Conservation (phyloP, 2,329 filamentous ascomycete species). For the Exutisphaerella laricina region DNA sequence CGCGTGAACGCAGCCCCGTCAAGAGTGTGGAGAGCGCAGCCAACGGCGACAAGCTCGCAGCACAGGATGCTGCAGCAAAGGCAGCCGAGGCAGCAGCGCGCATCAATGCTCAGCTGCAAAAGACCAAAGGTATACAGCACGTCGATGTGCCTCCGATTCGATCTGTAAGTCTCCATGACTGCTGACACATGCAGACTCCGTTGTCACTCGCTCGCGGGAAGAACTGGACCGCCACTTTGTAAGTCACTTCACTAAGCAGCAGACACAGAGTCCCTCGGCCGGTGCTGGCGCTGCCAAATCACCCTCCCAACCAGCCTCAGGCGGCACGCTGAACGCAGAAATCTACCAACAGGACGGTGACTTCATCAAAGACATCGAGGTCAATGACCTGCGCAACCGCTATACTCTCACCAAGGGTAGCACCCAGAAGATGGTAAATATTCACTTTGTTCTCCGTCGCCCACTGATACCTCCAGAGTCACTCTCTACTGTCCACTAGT, state of each 20-base stretch:
- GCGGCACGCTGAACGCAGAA: conserved; percentile 68
- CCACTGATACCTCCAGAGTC: conserved; percentile 57
- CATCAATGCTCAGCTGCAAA: conserved; percentile 45
- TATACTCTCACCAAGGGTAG: conserved; percentile 96
- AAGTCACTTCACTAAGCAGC: conserved; percentile 1
- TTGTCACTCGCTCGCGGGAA: conserved; percentile 3
- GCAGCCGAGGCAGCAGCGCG: conserved; percentile 69
- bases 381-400: conserved; percentile 94
- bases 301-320: conserved; percentile 41
- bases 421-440: conserved; percentile 99
- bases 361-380: conserved; percentile 97
- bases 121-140: conserved; percentile 81
- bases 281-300: conserved; percentile 52
- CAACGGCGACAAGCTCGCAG: conserved; percentile 18
- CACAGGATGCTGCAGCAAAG: conserved; percentile 48
- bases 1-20: conserved; percentile 77
- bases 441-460: conserved; percentile 45
- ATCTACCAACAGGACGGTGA: conserved; percentile 95
- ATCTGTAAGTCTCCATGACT: conserved; percentile 43
- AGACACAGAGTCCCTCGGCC: conserved; percentile 27
- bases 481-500: conserved; percentile 5
- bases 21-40: conserved; percentile 48
- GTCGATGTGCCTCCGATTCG: conserved; percentile 80
- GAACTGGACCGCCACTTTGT: conserved; percentile 5
- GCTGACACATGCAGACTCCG: conserved; percentile 12